A percentile compares a stretch with the other conserved stretches of the same genome.
These are phyloP conservation scores for Lipomyces mesembrius DNA, from an alignment of 805 yeast genomes.

Conservation along the genomic window DNA sequence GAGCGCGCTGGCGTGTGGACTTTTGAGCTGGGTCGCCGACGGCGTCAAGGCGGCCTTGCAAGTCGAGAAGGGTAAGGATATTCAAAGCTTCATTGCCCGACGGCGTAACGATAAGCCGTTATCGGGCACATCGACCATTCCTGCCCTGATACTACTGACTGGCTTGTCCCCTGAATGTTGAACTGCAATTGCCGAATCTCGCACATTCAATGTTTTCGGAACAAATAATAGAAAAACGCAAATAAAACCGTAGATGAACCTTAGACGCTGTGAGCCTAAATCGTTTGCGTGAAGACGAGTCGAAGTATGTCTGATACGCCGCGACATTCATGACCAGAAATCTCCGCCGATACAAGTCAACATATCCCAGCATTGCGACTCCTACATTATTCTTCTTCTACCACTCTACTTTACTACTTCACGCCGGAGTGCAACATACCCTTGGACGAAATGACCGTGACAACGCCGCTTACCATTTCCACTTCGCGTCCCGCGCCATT, in stretches of 20 bases:
- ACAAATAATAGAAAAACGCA: too few relatives aligned
- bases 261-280: too few relatives aligned
- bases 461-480: conserved; percentile 21
- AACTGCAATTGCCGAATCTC: neutral
- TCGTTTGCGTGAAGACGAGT: too few relatives aligned
- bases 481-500: conserved; percentile 39
- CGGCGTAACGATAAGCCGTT: neutral
- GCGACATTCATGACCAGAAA: too few relatives aligned
- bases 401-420: neutral
- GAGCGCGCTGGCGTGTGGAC: neutral
- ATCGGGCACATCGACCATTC: too few relatives aligned
- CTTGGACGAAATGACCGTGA: conserved; percentile 14
- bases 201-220: neutral
- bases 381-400: neutral
- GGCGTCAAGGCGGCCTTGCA: neutral
- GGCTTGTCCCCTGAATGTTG: neutral
- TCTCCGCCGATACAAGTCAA: too few relatives aligned
- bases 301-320: too few relatives aligned
- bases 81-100: neutral
- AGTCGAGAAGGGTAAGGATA: neutral
- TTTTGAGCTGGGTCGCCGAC: neutral
- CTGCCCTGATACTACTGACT: neutral
- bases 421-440: neutral
- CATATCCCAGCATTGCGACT: neutral
- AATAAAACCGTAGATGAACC: too few relatives aligned